Evolutionary conservation across 169 alveolate species (phyloP).

Genomic region (Plasmodium gallinaceum): DNA sequence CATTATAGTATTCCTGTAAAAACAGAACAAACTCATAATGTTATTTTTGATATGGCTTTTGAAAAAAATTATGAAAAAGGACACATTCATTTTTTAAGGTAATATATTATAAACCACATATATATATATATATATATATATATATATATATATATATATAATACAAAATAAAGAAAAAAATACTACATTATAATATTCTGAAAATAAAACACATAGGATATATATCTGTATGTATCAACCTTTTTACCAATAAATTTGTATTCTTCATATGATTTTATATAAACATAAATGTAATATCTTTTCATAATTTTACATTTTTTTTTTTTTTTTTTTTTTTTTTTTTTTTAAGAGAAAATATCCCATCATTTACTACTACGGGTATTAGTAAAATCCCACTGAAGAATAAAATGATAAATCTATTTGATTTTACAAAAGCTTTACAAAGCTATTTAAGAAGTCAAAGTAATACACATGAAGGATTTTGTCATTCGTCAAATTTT

Average conservation of each 20-base stretch:
- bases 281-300: no score
- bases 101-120: background rate
- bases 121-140: background rate
- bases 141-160: background rate
- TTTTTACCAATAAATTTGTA: background rate
- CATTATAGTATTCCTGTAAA: constrained; percentile 62
- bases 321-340: background rate
- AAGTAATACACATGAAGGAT: constrained; percentile 76
- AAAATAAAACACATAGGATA: background rate
- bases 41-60: constrained; percentile 43
- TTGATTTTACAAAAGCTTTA: constrained; percentile 42
- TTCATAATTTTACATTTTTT: background rate
- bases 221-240: background rate
- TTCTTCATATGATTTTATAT: background rate
- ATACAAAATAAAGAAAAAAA: background rate
- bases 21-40: constrained; percentile 19
- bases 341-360: constrained; percentile 59
- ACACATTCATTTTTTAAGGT: constrained; percentile 67
- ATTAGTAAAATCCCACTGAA: constrained; percentile 44
- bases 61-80: constrained; percentile 71
- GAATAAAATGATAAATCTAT: constrained; percentile 43
- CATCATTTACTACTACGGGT: constrained; percentile 65
- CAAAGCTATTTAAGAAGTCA: constrained; percentile 69
- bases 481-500: constrained; percentile 62
- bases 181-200: background rate